phyloP scores from a whole-genome alignment of 345 rosid genomes.

The Gynandropsis gynandra region DNA sequence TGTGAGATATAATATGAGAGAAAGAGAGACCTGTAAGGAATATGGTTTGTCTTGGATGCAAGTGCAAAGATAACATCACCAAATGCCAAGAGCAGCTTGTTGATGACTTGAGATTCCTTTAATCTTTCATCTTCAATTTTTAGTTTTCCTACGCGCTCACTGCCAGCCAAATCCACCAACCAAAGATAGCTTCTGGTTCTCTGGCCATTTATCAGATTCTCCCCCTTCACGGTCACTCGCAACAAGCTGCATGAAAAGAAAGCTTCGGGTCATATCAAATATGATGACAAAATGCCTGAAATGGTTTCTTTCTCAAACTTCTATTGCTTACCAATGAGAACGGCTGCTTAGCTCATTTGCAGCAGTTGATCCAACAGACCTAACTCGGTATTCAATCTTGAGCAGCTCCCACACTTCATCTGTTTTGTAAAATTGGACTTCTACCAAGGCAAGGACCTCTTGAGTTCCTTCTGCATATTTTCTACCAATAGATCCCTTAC shows the following conservation, averaged over 20 bases:
- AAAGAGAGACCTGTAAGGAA: too few species aligned
- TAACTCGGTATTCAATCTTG: too few species aligned
- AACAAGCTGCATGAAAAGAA: conserved; percentile 41
- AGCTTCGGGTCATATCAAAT: too few species aligned
- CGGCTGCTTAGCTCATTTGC: too few species aligned
- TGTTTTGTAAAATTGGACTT: conserved; percentile 47
- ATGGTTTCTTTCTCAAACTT: too few species aligned
- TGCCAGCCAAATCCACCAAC: too few species aligned
- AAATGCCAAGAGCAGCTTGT: conserved; percentile 71
- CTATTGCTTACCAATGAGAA: too few species aligned
- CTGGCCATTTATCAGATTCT: conserved; percentile 51
- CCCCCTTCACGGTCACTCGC: conserved; percentile 67
- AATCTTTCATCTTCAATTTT: conserved; percentile 72
- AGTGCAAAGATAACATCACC: conserved; percentile 75
- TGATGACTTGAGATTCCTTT: conserved; percentile 72
- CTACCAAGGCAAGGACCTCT: conserved; percentile 73
- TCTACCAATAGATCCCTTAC: conserved; percentile 62
- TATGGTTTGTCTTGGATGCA: too few species aligned
- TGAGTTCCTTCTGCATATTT: conserved; percentile 63
- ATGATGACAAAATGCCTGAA: too few species aligned
- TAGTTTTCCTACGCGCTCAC: conserved; percentile 74
- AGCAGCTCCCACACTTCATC: conserved; percentile 72
- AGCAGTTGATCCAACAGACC: too few species aligned
- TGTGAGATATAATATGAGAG: too few species aligned
- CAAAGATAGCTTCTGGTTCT: conserved; percentile 61